Evolutionary conservation across 2,329 filamentous ascomycete genomes (phyloP), one percentile per base, ranked within the genome.

Genomic region (Penicillium carneum): DNA sequence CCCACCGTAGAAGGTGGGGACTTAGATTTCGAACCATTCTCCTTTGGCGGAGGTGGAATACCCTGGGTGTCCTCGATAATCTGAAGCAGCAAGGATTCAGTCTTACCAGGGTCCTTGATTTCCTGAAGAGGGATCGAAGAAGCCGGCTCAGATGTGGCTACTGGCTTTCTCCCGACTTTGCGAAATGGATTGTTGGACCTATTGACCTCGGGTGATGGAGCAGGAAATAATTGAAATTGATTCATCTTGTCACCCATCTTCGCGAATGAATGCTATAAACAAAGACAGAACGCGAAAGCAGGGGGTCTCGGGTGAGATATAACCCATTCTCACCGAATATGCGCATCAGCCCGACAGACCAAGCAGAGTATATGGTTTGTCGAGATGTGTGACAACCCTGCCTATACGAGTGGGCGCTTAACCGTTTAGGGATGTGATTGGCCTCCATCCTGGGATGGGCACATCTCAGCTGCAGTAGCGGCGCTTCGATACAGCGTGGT

Each of bases 151-250:
- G 65, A 62, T 29, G 68, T 70, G 14, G 62, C 33, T 2, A 65
- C 61, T 20, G 66, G 65, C 39, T 70, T 74, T 56, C 66, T 71
- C 26, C 66, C 62, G 4, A 62, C 67, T 58, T 67, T 74, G 39
- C 72, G 72, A 61, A 77, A 77, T 1, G 76, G 73, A 51, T 79
- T 77, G 57, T 72, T 76, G 23, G 67, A 63, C 23, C 57, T 66
- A 58, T 71, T 70, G 47, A 63, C 61, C 63, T 72, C 71, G 11
- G 71, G 68, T 11, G 76, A 71, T 51, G 74, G 71, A n/a, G 75
- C 66, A 18, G 78, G 78, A 45, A 80, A 80, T 49, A 80, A 70
- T 57, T 79, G 77, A 50, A 80, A 80, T 58, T 78, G 75, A 57
- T 66, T 75, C 70, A 76, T 77, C 11, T 57, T 68, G 62, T 38